These are phyloP conservation scores for Luvunga scandens DNA, from an alignment of 345 rosid genomes.

Conservation along the genomic window DNA sequence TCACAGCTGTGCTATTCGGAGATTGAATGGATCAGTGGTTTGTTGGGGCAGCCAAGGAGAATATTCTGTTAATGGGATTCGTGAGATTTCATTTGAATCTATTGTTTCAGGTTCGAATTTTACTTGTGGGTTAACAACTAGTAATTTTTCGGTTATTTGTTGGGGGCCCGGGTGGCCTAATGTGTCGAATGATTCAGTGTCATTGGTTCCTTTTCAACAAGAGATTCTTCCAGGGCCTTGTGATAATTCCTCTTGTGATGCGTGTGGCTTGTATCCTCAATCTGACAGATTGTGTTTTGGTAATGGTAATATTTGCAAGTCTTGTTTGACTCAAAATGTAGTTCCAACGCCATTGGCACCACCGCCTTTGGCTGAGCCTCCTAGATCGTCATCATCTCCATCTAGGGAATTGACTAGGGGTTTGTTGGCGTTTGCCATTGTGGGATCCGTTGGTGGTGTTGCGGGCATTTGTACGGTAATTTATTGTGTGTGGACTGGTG, in stretches of 20 bases:
- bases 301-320: constrained; percentile 51
- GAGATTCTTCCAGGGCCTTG: constrained; percentile 77
- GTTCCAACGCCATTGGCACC: constrained; percentile 11
- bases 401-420: constrained; percentile 49
- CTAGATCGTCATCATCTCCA: constrained; percentile 29
- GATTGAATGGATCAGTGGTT: constrained; percentile 41
- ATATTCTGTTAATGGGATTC: constrained; percentile 29
- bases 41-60: constrained; percentile 75
- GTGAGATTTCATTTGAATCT: constrained; percentile 44
- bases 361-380: constrained; percentile 8
- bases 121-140: constrained; percentile 58
- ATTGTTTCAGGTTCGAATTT: constrained; percentile 69
- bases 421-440: constrained; percentile 62
- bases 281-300: constrained; percentile 52
- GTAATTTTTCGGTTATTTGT: constrained; percentile 51
- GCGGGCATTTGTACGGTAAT: constrained; percentile 58
- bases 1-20: constrained; percentile 62
- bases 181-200: constrained; percentile 1
- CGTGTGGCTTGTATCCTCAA: constrained; percentile 45
- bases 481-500: constrained; percentile 76
- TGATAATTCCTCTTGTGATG: constrained; percentile 37
- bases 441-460: constrained; percentile 69
- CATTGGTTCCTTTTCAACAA: constrained; percentile 31
- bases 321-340: constrained; percentile 25
- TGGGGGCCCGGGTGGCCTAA: constrained; percentile 70